Conservation (phyloP, 2,329 filamentous ascomycete species). For the Fusarium hostae region DNA sequence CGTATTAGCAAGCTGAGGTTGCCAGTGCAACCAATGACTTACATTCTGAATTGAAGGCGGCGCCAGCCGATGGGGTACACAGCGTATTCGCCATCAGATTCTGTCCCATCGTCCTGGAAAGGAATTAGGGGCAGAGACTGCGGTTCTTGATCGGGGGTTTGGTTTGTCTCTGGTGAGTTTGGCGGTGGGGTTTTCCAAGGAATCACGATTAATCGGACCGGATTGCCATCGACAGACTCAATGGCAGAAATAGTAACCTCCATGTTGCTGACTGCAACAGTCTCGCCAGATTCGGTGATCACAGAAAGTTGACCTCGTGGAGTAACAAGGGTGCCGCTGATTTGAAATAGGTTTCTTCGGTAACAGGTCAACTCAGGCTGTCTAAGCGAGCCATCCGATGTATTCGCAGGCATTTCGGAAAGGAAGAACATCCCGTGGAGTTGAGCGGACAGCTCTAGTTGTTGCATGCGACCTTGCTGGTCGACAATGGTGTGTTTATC, state of each 20-base stretch:
- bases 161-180: slow-evolving; percentile 74
- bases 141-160: slow-evolving; percentile 83
- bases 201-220: slow-evolving; percentile 94
- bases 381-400: slow-evolving; percentile 65
- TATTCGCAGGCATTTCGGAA: slow-evolving; percentile 78
- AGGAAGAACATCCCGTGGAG: slow-evolving; percentile 91
- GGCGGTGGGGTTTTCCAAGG: slow-evolving; percentile 97
- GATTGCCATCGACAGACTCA: slow-evolving; percentile 92
- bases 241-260: slow-evolving; percentile 92
- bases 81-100: slow-evolving; percentile 80
- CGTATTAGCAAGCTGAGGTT: slow-evolving; percentile 14
- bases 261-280: slow-evolving; percentile 82
- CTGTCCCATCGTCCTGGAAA: slow-evolving; percentile 69
- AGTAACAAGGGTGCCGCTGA: slow-evolving; percentile 87
- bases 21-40: slow-evolving; percentile 46
- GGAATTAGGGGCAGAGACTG: slow-evolving; percentile 80
- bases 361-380: slow-evolving; percentile 94
- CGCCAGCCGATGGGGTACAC: slow-evolving; percentile 96
- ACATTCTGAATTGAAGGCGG: slow-evolving; percentile 88
- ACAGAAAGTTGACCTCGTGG: slow-evolving; percentile 83
- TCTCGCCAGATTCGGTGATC: slow-evolving; percentile 84
- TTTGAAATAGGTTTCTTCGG: slow-evolving; percentile 93
- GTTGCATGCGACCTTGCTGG: slow-evolving; percentile 68
- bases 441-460: slow-evolving; percentile 75
- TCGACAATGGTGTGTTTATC: slow-evolving; percentile 71